Evolutionary conservation across 495 filamentous ascomycete species (phyloP), one percentile per base, ranked within the genome.

Genomic region (Trichoderma gamsii): DNA sequence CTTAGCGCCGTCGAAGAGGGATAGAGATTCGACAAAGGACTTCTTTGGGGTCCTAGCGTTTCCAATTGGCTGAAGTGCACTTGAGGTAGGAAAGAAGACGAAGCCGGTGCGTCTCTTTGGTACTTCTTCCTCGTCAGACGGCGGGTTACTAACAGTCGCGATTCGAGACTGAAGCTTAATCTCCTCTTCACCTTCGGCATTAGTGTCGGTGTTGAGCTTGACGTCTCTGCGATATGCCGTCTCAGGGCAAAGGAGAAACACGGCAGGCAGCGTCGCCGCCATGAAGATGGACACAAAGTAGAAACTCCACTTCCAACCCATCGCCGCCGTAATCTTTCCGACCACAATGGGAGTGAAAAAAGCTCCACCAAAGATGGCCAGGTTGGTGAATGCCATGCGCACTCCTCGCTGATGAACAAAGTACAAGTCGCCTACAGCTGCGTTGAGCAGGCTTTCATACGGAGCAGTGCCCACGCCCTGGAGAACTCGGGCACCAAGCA

Each of bases 261-360:
- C 80, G 32, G 89, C 74, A 0, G 90, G 88, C 2, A 92, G 71
- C 44, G 84, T 86, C 67, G 80, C 79, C 4, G 78, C 89, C 29
- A 83, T 80, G 73, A 92, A 90, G 64, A 92, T 92, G 56, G 88
- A 84, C 61, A 92, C 84, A 59, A 92, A 81, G 68, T 89, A 90
- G 71, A 93, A 93, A 0, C 85, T 86, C 90, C 90, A 92, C 72
- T 83, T 75, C 92, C 92, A 97, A 32, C 86, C 84, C 16, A 97
- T 83, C 0, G 82, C 81, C 59, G 84, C 78, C 25, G 92, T 93
- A 69, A 97, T 93, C 74, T 90, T 93, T 41, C 93, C 93, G 13
- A 93, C 92, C 12, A 94, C 77, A 35, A 96, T 91, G 0, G 92
- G 93, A 0, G 93, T 97, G 74, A 97, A 89, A 73, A 97, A 97